Conservation (phyloP, 75 land plant species). For the Larix kaempferi region DNA sequence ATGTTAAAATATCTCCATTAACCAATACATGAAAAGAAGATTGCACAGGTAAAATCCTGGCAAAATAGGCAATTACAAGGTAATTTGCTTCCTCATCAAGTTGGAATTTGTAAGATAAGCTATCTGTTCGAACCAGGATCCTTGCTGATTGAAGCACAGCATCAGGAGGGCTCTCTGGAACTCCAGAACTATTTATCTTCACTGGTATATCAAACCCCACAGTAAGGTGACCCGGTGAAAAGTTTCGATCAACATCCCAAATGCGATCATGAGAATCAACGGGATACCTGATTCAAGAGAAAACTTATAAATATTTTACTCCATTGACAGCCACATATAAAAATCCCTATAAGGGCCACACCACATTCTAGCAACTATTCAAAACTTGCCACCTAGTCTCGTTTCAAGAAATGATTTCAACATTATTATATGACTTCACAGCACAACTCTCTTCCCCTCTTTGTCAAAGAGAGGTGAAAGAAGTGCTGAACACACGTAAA, state of each 20-base stretch:
- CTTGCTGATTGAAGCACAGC: slow-evolving; percentile 57
- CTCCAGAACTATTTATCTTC: slow-evolving; percentile 21
- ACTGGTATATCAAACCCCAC: slow-evolving; percentile 23
- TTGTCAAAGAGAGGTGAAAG: slow-evolving; percentile 3
- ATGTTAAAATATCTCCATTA: slow-evolving; percentile 28
- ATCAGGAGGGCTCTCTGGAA: slow-evolving; percentile 50
- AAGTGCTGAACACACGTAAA: neutral
- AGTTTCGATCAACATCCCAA: slow-evolving; percentile 65
- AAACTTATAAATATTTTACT: neutral
- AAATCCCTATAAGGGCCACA: neutral
- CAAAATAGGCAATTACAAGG: slow-evolving; percentile 57
- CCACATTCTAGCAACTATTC: neutral
- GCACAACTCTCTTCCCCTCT: neutral
- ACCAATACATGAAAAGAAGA: slow-evolving; percentile 38
- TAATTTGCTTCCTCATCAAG: slow-evolving; percentile 37
- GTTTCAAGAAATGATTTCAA: neutral
- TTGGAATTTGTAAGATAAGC: slow-evolving; percentile 38
- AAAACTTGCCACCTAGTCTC: neutral
- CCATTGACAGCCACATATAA: slow-evolving; percentile 1
- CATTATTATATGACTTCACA: neutral
- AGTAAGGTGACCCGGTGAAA: slow-evolving; percentile 35
- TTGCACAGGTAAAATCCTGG: slow-evolving; percentile 36
- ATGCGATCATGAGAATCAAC: slow-evolving; percentile 57
- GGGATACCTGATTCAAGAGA: slow-evolving; percentile 52
- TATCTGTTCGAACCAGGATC: slow-evolving; percentile 35